phyloP scores from a whole-genome alignment of 2,329 filamentous ascomycete species.

The Trichoderma simmonsii region DNA sequence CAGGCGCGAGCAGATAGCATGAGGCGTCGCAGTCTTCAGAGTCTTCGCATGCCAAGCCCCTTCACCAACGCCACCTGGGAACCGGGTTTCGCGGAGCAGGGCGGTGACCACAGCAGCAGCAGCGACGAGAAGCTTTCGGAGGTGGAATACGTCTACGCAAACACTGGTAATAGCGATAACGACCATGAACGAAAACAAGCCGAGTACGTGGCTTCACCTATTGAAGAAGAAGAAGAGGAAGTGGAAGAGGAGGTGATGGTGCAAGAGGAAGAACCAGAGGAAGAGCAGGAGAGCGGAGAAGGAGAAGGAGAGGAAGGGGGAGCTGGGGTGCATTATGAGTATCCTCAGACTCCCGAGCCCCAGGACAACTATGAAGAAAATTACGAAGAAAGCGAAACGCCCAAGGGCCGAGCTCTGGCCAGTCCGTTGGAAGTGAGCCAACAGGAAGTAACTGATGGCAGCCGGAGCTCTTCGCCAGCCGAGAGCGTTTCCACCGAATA shows the following conservation, averaged over 20 bases:
- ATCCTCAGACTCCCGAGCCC: constrained; percentile 7
- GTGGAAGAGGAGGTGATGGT: background rate
- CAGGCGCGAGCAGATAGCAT: constrained; percentile 76
- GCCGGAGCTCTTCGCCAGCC: constrained; percentile 17
- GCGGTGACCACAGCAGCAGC: constrained; percentile 22
- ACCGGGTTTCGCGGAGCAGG: constrained; percentile 26
- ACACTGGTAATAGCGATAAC: background rate
- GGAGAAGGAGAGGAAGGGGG: background rate
- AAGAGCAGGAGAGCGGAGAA: background rate
- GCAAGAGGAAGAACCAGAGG: background rate
- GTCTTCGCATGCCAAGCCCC: constrained; percentile 70
- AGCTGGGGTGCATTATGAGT: background rate
- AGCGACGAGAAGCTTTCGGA: constrained; percentile 21
- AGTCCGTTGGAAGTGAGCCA: background rate
- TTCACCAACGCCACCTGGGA: constrained; percentile 64
- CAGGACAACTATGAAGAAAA: background rate
- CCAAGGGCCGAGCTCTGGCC: background rate
- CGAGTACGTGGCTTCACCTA: background rate
- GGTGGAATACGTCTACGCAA: background rate
- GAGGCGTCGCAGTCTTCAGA: constrained; percentile 73
- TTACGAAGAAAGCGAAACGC: background rate
- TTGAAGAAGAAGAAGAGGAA: background rate
- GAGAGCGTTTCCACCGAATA: constrained; percentile 24
- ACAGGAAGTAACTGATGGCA: constrained; percentile 8
- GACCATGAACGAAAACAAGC: background rate